Base-by-base conservation (phyloP, 2,329 filamentous ascomycete species). In the Epichloe scottii region DNA sequence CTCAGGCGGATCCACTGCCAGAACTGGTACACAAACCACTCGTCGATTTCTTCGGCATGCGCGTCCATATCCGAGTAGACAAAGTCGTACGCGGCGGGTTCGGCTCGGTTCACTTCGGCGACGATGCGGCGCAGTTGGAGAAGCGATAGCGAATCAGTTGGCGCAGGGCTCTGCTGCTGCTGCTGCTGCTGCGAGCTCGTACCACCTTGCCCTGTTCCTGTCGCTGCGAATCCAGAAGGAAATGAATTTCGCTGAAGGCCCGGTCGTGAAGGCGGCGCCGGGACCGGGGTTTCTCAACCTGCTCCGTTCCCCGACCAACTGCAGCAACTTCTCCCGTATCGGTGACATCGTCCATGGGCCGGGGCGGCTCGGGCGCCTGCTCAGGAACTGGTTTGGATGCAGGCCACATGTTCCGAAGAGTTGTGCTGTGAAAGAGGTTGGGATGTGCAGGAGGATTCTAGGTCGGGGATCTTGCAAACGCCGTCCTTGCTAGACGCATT, bases 21-120 rank as follows among this genome's bases (percentile, higher is more conserved):
- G 55, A 89, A 83, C 59, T 86, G 85, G 68, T 97, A 96, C 49
- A 85, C 82, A 68, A 98, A 98, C 93, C 93, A 98, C 70, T 98
- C 93, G 64, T 97, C 89, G 46, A 98, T 76, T 71, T 98, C 93
- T 56, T 93, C 88, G 17, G 87, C 81, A 59, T 95, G 84, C 0
- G 81, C 72, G 21, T 84, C 82, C 51, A 78, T 77, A 66, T 91
- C 86, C 26, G 78, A 72, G 69, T 91, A 91, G 56, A 79, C 79
- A 64, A 95, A 98, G 54, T 93, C 89, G 72, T 98, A 98, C 11
- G 82, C 81, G 42, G 77, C 73, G 47, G 84, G 78, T 57, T 89
- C 85, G 48, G 75, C 64, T 56, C 79, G 80, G 15, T 85, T 85
- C 58, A 88, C 81, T 53, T 90, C 86, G 55, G 81, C 79, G 17